Base-by-base conservation (phyloP, 305 asterid genomes). In the Fraxinus xanthoxyloides region DNA sequence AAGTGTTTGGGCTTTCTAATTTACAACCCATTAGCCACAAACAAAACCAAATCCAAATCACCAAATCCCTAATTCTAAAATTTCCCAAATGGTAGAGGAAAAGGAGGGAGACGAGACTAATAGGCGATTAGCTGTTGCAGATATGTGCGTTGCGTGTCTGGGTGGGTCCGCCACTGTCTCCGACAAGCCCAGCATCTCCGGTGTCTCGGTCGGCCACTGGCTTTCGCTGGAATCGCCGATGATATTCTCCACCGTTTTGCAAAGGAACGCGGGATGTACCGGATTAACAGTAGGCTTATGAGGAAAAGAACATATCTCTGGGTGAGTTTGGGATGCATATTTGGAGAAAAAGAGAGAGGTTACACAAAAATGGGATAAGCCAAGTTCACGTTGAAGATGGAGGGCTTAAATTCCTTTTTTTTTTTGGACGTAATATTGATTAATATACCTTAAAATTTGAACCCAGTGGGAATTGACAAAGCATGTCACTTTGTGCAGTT, bases 201-300 rank as follows among this genome's bases (percentile, higher is more conserved):
- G n/a, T n/a, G n/a, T n/a, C n/a, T n/a, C n/a, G n/a, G n/a, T n/a
- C n/a, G n/a, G n/a, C n/a, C n/a, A n/a, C n/a, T n/a, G n/a, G n/a
- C n/a, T n/a, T n/a, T n/a, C n/a, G n/a, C n/a, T n/a, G n/a, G n/a
- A n/a, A n/a, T n/a, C n/a, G n/a, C n/a, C n/a, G n/a, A n/a, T n/a
- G n/a, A 34, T 82, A 89, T 17, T 3, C 86, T 43, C 31, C n/a
- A 43, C 79, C 46, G 48, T 77, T 63, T 86, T 90, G 90, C 90
- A 79, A 79, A 31, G 30, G 69, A 30, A 38, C 13, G 7, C 0
- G 84, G 90, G 46, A 83, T 69, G 7, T 77, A 3, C 2, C 5
- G 38, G 79, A 80, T 70, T 32, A 75, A 70, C 2, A 7, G 23
- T 40, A 85, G 7, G 12, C 73, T 4, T 8, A n/a, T 54, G 28